These are phyloP conservation scores for Liquidambar formosana DNA, from an alignment of 164 flowering plant species.

Conservation along the genomic window DNA sequence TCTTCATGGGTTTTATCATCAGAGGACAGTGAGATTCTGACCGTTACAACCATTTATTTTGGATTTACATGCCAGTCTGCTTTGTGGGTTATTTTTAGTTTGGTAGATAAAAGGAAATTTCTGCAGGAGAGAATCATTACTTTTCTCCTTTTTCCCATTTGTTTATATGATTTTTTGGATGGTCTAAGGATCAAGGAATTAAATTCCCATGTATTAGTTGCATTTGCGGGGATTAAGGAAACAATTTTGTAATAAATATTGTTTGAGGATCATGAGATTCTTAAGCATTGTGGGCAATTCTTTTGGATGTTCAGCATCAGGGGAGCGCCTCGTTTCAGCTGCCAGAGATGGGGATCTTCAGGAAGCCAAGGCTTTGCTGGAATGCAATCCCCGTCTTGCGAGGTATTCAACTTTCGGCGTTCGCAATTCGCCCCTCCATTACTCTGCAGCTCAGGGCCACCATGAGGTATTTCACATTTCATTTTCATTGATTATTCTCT, in stretches of 20 bases:
- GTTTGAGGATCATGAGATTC: constrained; percentile 44
- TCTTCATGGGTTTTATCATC: constrained; percentile 7
- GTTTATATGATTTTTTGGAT: constrained; percentile 6
- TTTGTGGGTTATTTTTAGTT: constrained; percentile 16
- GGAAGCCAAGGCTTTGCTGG: constrained; percentile 91
- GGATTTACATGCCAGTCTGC: not conserved
- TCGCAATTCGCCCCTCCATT: constrained; percentile 94
- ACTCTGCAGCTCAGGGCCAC: constrained; percentile 95
- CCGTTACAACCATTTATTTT: constrained; percentile 20
- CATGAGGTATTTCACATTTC: constrained; percentile 65
- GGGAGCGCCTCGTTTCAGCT: constrained; percentile 93
- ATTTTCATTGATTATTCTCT: not conserved
- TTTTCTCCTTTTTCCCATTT: not conserved
- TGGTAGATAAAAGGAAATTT: constrained; percentile 2
- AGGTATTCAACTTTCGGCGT: constrained; percentile 92
- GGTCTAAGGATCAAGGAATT: not conserved
- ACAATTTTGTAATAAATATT: not conserved
- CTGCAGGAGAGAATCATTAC: not conserved
- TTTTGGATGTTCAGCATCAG: constrained; percentile 97
- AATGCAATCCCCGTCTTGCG: constrained; percentile 85
- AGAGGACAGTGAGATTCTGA: constrained; percentile 15
- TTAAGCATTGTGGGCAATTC: constrained; percentile 77
- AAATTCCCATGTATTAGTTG: constrained; percentile 1
- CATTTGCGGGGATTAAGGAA: not conserved
- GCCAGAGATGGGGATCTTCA: constrained; percentile 97